A percentile compares a stretch with the other conserved stretches of the same genome.
Evolutionary conservation across 345 rosid genomes (phyloP).

Genomic region (Aquilaria sinensis): DNA sequence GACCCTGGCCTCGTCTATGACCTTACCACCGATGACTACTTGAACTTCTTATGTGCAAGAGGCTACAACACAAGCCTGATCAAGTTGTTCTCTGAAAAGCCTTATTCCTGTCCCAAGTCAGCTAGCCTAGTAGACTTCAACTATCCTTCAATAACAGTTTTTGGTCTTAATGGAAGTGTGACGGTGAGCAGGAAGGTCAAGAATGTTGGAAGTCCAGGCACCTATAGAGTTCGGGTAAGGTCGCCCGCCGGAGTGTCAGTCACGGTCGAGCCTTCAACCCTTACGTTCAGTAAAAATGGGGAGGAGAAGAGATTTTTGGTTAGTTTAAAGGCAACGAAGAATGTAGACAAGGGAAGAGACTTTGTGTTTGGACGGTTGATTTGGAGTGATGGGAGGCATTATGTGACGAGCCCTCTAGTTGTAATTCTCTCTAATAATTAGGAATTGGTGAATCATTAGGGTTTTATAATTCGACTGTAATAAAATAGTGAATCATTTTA

Average conservation of each 20-base stretch:
- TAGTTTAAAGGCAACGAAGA: conserved; percentile 6
- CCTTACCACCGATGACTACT: conserved; percentile 19
- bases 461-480: too few relatives aligned
- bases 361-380: conserved; percentile 33
- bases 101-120: conserved; percentile 24
- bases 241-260: conserved; percentile 27
- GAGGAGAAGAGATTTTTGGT: conserved; percentile 41
- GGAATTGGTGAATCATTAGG: too few relatives aligned
- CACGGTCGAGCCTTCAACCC: conserved; percentile 20
- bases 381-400: conserved; percentile 46
- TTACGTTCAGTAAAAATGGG: conserved; percentile 26
- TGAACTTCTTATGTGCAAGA: conserved; percentile 35
- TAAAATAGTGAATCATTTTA: too few relatives aligned
- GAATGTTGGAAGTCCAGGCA: conserved; percentile 45
- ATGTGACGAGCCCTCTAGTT: conserved; percentile 37
- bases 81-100: conserved; percentile 5
- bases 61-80: conserved; percentile 26
- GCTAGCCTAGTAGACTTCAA: conserved; percentile 28
- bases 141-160: conserved; percentile 49
- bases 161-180: conserved; percentile 10
- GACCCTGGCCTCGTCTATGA: conserved; percentile 60
- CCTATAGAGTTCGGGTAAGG: conserved; percentile 20
- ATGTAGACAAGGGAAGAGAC: not conserved
- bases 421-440: conserved; percentile 1
- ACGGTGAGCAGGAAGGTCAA: conserved; percentile 27